Evolutionary conservation across 495 filamentous ascomycete genomes (phyloP), one percentile per base, ranked within the genome.

Genomic region (Aspergillus leporis): DNA sequence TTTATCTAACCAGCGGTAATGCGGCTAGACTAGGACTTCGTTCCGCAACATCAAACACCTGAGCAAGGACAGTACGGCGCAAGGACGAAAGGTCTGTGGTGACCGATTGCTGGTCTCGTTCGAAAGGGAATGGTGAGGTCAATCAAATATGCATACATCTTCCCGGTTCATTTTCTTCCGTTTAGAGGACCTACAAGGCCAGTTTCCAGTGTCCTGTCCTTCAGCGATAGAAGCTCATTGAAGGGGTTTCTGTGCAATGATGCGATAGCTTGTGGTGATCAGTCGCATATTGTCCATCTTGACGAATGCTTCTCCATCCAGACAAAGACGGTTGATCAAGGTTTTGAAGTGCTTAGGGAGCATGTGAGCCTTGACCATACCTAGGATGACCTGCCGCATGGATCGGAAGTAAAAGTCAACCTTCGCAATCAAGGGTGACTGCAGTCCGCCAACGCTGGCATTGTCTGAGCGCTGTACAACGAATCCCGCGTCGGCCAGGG

Each of bases 281-380:
- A 87, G 69, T 14, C 83, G 79, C 78, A 83, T 81, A 32, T 69
- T 79, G 54, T 87, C 84, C 80, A 85, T 85, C 75, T 85, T 78
- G 56, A 87, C 78, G 55, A 87, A 87, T 0, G 84, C 83, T 62
- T 85, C 74, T 0, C 83, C 81, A 58, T 86, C 83, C 31, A 85
- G 66, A 59, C 83, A 84, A 34, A 87, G 66, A n/a, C 84, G 78
- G 60, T 87, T 81, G 62, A 87, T 83, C 47, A 87, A 64, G n/a
- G 82, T 80, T 75, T 81, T 82, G 75, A 87, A 86, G 61, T 87
- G 84, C 47, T 69, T 72, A 3, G 84, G 84, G 52, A 87, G 66
- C 9, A 80, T 67, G 34, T 71, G 77, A 25, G 84, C 21, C 57
- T 78, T 80, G 49, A 85, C 82, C 13, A 86, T 68, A 5, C 70